Evolutionary conservation across 2,329 filamentous ascomycete genomes (phyloP), one percentile per base, ranked within the genome.

Genomic region (Botrytis aclada): DNA sequence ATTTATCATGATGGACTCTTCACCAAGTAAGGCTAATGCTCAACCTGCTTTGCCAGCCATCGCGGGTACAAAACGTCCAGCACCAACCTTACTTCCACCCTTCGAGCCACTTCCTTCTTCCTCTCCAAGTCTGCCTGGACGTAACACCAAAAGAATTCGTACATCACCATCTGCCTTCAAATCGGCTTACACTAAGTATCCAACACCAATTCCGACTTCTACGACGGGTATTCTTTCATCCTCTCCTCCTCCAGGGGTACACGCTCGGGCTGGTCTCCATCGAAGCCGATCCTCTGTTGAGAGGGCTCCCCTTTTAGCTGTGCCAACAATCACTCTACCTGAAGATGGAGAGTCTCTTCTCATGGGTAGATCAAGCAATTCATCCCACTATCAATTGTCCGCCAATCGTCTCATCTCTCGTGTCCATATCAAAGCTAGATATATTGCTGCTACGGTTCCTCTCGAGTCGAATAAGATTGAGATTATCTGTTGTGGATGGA

Each of bases 351-450:
- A 97, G 78, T 85, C 90, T 22, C 84, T 97, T 47, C 87, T 92
- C 75, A 96, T 99, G 92, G 96, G 96, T 76, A 89, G 96, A 77
- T 98, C 95, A 9, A 97, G 93, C 84, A 95, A 94, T 83, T 97
- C 95, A 22, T 97, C 94, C n/a, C 90, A 98, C 81, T 96, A 95
- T 82, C 95, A 98, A 83, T 88, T 99, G 22, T 96, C 96, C 39
- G 90, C 93, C 78, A 97, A 97, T 83, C 93, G 94, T 64, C 89
- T 97, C 74, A 94, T 99, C 75, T 98, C 96, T 79, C 92, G 96
- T 80, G 89, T 98, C 37, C 96, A 99, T 81, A 92, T 98, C 82
- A 92, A 93, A 83, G 95, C 94, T 75, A 89, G 90, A 70, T 99
- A 95, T 82, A 88, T 95, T 75, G 87, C 92, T 34, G 89, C 93